Conservation (phyloP, 2,329 filamentous ascomycete genomes). For the Xylariaceae sp. region DNA sequence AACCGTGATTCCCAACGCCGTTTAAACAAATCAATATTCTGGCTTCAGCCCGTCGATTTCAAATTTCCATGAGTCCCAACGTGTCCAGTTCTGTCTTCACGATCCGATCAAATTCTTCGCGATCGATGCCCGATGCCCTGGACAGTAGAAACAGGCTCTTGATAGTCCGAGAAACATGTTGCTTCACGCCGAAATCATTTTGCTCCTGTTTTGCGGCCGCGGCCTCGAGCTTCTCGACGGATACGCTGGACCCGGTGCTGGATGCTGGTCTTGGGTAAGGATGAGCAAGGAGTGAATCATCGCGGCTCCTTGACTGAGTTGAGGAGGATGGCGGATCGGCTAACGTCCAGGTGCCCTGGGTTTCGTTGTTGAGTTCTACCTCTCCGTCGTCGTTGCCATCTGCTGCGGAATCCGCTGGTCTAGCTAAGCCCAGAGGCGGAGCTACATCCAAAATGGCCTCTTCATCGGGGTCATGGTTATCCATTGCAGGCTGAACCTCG, state of each 20-base stretch:
- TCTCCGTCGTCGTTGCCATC: constrained; percentile 31
- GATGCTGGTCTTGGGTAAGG: constrained; percentile 62
- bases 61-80: constrained; percentile 68
- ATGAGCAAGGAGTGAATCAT: constrained; percentile 46
- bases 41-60: constrained; percentile 1
- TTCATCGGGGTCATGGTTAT: constrained; percentile 80
- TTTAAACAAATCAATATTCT: neutral
- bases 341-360: constrained; percentile 47
- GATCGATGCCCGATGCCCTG: constrained; percentile 70
- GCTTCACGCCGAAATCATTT: constrained; percentile 73
- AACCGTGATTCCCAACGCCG: neutral
- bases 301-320: constrained; percentile 38
- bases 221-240: constrained; percentile 65
- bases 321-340: constrained; percentile 47
- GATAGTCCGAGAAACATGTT: constrained; percentile 77
- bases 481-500: constrained; percentile 77
- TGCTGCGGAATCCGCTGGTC: constrained; percentile 27
- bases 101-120: constrained; percentile 73
- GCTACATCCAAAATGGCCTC: constrained; percentile 45
- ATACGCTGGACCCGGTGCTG: constrained; percentile 59
- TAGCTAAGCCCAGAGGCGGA: constrained; percentile 41
- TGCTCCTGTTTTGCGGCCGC: constrained; percentile 60
- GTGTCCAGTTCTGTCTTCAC: constrained; percentile 73
- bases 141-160: constrained; percentile 76
- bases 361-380: constrained; percentile 40